These are phyloP conservation scores for Solanum neorickii DNA, from an alignment of 257 asterid species.

Conservation along the genomic window DNA sequence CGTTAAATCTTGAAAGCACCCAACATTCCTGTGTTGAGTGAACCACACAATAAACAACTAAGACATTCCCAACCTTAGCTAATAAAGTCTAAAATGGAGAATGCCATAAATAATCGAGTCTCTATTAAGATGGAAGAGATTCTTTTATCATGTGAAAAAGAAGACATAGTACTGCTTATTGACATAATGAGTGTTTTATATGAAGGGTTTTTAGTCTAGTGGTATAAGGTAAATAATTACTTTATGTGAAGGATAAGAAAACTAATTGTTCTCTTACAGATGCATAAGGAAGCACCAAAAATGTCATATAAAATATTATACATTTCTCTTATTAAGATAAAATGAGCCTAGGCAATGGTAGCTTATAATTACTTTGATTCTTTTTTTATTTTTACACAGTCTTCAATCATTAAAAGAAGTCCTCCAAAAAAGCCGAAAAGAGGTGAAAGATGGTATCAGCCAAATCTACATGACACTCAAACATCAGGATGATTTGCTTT, in stretches of 20 bases:
- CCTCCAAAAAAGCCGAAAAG: not conserved
- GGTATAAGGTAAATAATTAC: not conserved
- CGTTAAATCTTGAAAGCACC: not conserved
- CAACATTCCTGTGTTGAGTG: not conserved
- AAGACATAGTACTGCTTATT: not conserved
- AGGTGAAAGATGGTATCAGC: not conserved
- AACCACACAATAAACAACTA: not conserved
- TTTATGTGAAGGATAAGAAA: not conserved
- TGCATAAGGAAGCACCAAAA: not conserved
- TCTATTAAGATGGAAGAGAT: not conserved
- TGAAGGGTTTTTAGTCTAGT: not conserved
- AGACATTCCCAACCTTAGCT: not conserved
- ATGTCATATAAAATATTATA: not conserved
- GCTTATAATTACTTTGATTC: not conserved
- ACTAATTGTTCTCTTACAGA: not conserved
- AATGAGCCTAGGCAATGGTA: not conserved
- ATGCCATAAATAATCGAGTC: not conserved
- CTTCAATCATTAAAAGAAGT: not conserved
- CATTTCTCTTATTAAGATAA: not conserved
- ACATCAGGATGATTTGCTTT: not conserved
- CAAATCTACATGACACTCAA: not conserved
- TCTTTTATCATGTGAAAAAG: not conserved
- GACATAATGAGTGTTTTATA: not conserved
- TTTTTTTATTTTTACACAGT: not conserved
- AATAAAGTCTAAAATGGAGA: not conserved